Conservation (phyloP, 495 filamentous ascomycete species). For the Neurospora sp. region DNA sequence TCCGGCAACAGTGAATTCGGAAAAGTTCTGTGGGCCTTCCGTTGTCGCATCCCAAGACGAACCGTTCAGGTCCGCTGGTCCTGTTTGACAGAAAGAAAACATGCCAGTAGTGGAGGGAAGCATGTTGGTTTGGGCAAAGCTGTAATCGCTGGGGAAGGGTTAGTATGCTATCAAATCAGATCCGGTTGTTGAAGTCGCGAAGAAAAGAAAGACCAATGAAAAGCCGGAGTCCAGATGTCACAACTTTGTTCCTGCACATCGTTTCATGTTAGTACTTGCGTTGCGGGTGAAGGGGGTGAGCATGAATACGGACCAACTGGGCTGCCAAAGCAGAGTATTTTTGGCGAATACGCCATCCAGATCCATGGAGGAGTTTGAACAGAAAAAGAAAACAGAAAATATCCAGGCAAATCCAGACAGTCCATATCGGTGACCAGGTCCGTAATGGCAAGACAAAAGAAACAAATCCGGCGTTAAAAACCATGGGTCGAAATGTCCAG, state of each 20-base stretch:
- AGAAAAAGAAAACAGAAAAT: conserved; percentile 16
- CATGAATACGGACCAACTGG: conserved; percentile 10
- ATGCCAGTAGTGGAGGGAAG: conserved; percentile 37
- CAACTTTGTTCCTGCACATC: conserved; percentile 39
- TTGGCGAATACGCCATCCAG: conserved; percentile 2
- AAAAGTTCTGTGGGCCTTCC: conserved; percentile 46
- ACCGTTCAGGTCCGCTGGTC: conserved; percentile 40
- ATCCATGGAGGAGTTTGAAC: neutral
- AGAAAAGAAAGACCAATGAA: conserved; percentile 25
- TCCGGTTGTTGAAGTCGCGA: conserved; percentile 8
- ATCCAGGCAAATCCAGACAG: conserved; percentile 17
- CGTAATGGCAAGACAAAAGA: neutral
- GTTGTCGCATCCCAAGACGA: conserved; percentile 41
- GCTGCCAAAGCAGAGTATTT: conserved; percentile 7
- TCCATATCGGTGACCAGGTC: neutral
- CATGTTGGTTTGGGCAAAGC: conserved; percentile 37
- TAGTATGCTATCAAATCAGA: conserved; percentile 40
- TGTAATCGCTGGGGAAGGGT: conserved; percentile 42
- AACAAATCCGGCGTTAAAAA: neutral
- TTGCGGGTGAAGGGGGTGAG: neutral
- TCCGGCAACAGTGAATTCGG: conserved; percentile 25
- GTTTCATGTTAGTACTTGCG: conserved; percentile 19
- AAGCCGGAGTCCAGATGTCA: conserved; percentile 28
- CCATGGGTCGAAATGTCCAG: neutral
- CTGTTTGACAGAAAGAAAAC: conserved; percentile 46